Base-by-base conservation (phyloP, 768 basidiomycete species). In the Pisolithus orientalis region DNA sequence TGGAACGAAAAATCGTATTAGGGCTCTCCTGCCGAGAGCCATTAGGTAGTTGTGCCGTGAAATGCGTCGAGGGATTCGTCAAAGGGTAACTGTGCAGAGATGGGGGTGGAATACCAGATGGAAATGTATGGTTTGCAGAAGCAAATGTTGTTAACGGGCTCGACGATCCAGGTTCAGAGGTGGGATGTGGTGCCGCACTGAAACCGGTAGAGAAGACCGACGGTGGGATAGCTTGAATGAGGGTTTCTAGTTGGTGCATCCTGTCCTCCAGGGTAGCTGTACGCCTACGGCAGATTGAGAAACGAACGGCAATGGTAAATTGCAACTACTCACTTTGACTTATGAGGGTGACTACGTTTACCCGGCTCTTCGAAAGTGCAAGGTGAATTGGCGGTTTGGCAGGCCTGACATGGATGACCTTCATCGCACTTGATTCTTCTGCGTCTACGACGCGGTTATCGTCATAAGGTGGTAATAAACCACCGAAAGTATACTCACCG, bases 311-410 rank as follows among this genome's bases (percentile, higher is more conserved):
- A 59, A 43, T 39, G 49, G 51, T 11, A 49, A 54, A 42, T 39
- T 17, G 47, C 27, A 43, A 29, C 16, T 39, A 72, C 87, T 58
- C 62, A 89, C 87, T 90, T 92, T 60, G 90, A 91, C 70, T 90
- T 92, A 70, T 91, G 88, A 34, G 88, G 87, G 62, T 90, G 87
- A 1, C 84, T 85, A 52, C 88, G 75, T 72, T 92, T 92, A 3
- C 88, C 87, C 3, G 87, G 85, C 67, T 91, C 90, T 67, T 91
- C 90, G 61, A 91, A 91, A 0, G 90, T 91, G 57, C 90, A 92
- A 7, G 85, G 72, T 2, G 89, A 89, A 61, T 78, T 86, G 10
- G 89, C 86, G 6, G 85, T 84, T n/a, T 90, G 68, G 66, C 90
- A 92, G 11, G 89, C 87, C 69, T 91, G 87, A 66, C 89, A 92